phyloP scores from a whole-genome alignment of 441 rosid species.

The Populus hybrid region DNA sequence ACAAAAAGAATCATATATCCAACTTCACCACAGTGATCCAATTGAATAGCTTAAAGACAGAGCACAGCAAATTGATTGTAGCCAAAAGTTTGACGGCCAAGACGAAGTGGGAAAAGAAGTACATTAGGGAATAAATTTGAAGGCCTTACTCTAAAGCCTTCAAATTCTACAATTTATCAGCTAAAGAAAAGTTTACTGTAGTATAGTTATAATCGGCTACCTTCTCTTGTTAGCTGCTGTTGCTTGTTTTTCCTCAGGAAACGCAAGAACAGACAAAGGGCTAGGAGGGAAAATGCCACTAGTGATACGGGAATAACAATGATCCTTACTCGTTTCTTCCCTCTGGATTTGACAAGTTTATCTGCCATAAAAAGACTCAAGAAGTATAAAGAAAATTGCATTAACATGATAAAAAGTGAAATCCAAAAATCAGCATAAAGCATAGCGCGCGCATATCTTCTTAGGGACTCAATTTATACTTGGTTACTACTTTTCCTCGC shows the following conservation, averaged over 20 bases:
- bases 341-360: not conserved
- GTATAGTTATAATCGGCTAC: constrained; percentile 20
- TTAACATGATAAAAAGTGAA: not conserved
- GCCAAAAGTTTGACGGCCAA: too few relatives aligned
- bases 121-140: not conserved
- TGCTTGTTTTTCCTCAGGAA: constrained; percentile 28
- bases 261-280: not conserved
- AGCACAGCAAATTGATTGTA: too few relatives aligned
- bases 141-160: not conserved
- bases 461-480: not conserved
- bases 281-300: constrained; percentile 6
- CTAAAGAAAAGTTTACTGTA: not conserved
- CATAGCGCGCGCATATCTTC: not conserved
- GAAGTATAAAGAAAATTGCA: not conserved
- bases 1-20: not conserved
- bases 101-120: not conserved
- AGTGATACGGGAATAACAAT: constrained; percentile 6
- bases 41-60: not conserved
- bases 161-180: not conserved
- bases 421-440: not conserved
- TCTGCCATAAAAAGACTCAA: constrained; percentile 3
- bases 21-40: not conserved
- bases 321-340: constrained; percentile 2
- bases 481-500: not conserved
- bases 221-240: not conserved